Evolutionary conservation across 164 flowering plant genomes (phyloP), one percentile per base, ranked within the genome.

Genomic region (Tinospora cordifolia): DNA sequence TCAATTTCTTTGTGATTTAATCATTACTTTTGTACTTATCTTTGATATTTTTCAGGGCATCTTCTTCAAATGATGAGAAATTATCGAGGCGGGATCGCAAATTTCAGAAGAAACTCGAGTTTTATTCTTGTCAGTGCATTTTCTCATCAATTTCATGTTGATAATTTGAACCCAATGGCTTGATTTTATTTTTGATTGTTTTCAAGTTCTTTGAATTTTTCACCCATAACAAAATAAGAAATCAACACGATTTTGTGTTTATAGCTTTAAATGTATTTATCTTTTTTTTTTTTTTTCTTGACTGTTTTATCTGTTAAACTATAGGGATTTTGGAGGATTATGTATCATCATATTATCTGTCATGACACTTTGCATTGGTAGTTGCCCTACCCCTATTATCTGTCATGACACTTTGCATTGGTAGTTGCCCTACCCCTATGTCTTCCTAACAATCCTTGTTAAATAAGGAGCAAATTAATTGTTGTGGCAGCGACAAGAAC

Each of bases 31-130:
- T 69, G 6, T 30, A 34, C n/a, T n/a, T 30, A 1, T 30, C 22
- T 54, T 13, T 47, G 69, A 14, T 47, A 46, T 21, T 10, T 21
- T 67, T 60, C 78, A 84, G 86, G 67, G 54, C 79, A 44, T 74
- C 8, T 46, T 46, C 63, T 68, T 65, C 12, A 8, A n/a, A 65
- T 3, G 22, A 65, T 2, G 68, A 38, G 21, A 11, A 22, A 14
- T 40, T 22, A 13, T 41, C 58, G 36, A 44, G 8, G 21, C 11
- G 34, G 0, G 17, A 19, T 0, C 30, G 17, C 27, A 67, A 67
- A 67, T 67, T 67, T 25, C 62, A 87, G 85, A 64, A 64, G 67
- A 64, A 64, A 47, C 6, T 66, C 11, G n/a, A 46, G 30, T 67
- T 67, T 67, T 67, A 44, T 25, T 13, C 54, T 21, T 41, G 51